Conservation (phyloP, 2,329 filamentous ascomycete genomes). For the Talaromyces pinophilus region DNA sequence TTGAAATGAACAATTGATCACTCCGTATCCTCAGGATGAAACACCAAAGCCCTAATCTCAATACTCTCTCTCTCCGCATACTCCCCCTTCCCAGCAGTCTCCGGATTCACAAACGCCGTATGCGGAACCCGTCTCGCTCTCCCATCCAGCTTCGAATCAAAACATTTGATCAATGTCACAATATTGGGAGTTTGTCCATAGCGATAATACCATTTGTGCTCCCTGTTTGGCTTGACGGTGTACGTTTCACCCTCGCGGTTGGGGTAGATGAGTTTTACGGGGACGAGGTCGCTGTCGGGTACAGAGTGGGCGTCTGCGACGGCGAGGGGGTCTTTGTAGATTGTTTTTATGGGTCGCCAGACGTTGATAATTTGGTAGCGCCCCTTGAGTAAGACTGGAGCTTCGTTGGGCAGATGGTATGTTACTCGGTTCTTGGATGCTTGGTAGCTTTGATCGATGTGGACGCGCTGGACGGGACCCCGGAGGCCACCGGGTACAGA, state of each 20-base stretch:
- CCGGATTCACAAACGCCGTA: conserved; percentile 55
- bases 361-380: conserved; percentile 56
- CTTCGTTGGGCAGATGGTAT: conserved; percentile 49
- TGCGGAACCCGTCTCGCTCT: conserved; percentile 58
- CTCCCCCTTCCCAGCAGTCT: conserved; percentile 38
- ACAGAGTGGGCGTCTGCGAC: conserved; percentile 56
- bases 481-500: conserved; percentile 31
- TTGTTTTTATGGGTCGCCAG: conserved; percentile 53
- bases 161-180: conserved; percentile 63
- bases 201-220: conserved; percentile 58
- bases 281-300: conserved; percentile 53
- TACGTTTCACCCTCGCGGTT: conserved; percentile 55
- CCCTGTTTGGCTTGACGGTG: conserved; percentile 43
- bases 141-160: conserved; percentile 59
- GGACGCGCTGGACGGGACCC: conserved; percentile 53
- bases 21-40: conserved; percentile 47
- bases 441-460: conserved; percentile 54
- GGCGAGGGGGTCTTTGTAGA: conserved; percentile 57
- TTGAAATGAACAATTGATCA: conserved; percentile 4
- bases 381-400: conserved; percentile 44
- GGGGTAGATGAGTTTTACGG: conserved; percentile 54
- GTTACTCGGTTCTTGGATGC: conserved; percentile 47
- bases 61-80: conserved; percentile 53
- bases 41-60: conserved; percentile 58
- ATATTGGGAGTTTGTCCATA: conserved; percentile 55